Percentiles rank a stretch among this genome's conserved stretches.
Evolutionary conservation across 176 grass and related monocot species (phyloP).

Genomic region (Oryza australiensis): DNA sequence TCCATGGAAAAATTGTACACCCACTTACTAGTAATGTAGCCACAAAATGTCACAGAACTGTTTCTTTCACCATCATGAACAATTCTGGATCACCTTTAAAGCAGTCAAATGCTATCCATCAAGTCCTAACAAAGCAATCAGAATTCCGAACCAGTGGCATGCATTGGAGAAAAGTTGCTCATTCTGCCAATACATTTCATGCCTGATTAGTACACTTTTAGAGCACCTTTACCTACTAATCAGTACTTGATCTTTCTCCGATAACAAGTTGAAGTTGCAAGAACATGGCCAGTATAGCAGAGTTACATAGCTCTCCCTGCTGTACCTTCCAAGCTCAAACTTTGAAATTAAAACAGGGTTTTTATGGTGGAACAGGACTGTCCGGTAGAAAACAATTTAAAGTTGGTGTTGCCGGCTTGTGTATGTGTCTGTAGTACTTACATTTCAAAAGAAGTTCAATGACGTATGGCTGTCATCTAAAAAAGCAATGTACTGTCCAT

Average conservation of each 20-base stretch:
- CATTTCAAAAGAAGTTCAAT: slow-evolving; percentile 30
- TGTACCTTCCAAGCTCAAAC: slow-evolving; percentile 25
- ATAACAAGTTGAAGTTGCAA: slow-evolving; percentile 8
- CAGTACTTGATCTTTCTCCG: not conserved
- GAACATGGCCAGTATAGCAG: not conserved
- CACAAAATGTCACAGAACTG: slow-evolving; percentile 17
- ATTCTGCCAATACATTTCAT: not conserved
- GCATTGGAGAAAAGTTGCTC: not conserved
- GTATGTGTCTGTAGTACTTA: not conserved
- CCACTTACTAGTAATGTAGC: not conserved
- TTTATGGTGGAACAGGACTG: slow-evolving; percentile 28
- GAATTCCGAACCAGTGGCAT: not conserved
- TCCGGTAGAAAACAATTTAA: slow-evolving; percentile 28
- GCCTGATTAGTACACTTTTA: not conserved
- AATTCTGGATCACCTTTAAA: slow-evolving; percentile 1
- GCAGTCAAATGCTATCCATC: slow-evolving; percentile 24
- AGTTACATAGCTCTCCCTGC: not conserved
- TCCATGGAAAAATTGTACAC: slow-evolving; percentile 14
- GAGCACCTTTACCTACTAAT: not conserved
- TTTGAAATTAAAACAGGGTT: slow-evolving; percentile 31
- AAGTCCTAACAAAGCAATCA: not conserved
- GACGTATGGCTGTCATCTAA: slow-evolving; percentile 51
- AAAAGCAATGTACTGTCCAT: slow-evolving; percentile 38
- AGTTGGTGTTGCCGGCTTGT: slow-evolving; percentile 28
- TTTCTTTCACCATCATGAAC: slow-evolving; percentile 3